Conservation (phyloP, 257 asterid genomes). For the Petunia secreta region DNA sequence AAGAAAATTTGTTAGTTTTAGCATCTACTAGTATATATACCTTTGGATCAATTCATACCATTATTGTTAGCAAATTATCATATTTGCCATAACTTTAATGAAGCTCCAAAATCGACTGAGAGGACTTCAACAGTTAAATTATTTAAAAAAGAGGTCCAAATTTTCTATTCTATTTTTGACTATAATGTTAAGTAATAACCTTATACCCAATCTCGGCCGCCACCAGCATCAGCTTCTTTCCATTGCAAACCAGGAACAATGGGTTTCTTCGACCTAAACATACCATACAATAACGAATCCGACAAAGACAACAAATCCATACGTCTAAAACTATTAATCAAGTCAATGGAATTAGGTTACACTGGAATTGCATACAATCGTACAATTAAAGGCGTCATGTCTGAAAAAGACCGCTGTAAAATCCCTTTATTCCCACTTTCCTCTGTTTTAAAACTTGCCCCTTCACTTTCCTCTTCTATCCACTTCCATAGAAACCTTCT, state of each 20-base stretch:
- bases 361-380: slow-evolving; percentile 86
- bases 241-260: slow-evolving; percentile 30
- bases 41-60: too few relatives aligned
- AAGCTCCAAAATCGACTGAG: too few relatives aligned
- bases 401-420: slow-evolving; percentile 80
- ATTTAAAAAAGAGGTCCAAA: too few relatives aligned
- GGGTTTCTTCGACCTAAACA: slow-evolving; percentile 83
- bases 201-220: neutral
- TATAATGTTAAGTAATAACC: too few relatives aligned
- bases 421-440: slow-evolving; percentile 59
- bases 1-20: too few relatives aligned
- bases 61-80: too few relatives aligned
- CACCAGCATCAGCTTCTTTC: neutral
- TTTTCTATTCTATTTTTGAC: too few relatives aligned
- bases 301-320: slow-evolving; percentile 60
- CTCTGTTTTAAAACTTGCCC: slow-evolving; percentile 52
- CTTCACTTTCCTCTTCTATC: slow-evolving; percentile 60
- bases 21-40: too few relatives aligned
- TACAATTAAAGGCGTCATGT: slow-evolving; percentile 77
- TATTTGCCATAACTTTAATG: too few relatives aligned
- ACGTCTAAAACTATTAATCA: slow-evolving; percentile 69
- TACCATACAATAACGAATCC: slow-evolving; percentile 67
- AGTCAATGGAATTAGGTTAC: slow-evolving; percentile 86
- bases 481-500: slow-evolving; percentile 68
- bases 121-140: too few relatives aligned